A percentile compares a stretch with the other conserved stretches of the same genome.
phyloP scores from a whole-genome alignment of 2,329 filamentous ascomycete species.

The Bipolaris bicolor region DNA sequence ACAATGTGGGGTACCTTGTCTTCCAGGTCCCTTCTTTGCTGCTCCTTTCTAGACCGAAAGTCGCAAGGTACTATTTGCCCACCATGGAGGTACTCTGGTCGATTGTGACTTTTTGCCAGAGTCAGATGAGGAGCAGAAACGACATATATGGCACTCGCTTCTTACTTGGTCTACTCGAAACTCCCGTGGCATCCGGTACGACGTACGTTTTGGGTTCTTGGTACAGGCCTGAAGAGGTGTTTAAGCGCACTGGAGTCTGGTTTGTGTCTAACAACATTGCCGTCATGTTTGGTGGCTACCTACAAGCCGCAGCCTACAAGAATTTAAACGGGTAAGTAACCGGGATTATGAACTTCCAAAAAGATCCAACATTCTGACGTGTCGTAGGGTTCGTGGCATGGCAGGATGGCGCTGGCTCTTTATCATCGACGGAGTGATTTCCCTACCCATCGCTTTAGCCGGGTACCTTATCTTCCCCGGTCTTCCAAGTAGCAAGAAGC shows the following conservation, averaged over 20 bases:
- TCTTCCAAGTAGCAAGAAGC: conserved; percentile 57
- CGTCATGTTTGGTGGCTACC: conserved; percentile 64
- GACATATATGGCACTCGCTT: conserved; percentile 52
- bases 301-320: conserved; percentile 61
- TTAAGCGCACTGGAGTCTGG: conserved; percentile 63
- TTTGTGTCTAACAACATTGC: conserved; percentile 61
- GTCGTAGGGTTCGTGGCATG: conserved; percentile 49
- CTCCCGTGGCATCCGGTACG: conserved; percentile 46
- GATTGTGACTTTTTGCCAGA: conserved; percentile 49
- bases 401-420: conserved; percentile 62
- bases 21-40: conserved; percentile 50
- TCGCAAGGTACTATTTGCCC: conserved; percentile 48
- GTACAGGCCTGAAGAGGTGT: conserved; percentile 55
- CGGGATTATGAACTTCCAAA: no score
- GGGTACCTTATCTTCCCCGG: conserved; percentile 63
- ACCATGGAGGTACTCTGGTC: conserved; percentile 52
- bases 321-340: conserved; percentile 54
- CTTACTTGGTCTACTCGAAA: conserved; percentile 46
- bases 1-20: conserved; percentile 50
- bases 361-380: neutral
- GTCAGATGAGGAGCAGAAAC: conserved; percentile 46
- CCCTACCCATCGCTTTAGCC: conserved; percentile 61
- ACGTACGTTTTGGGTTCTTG: conserved; percentile 49
- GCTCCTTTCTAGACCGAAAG: conserved; percentile 46
- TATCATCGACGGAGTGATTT: conserved; percentile 64